Evolutionary conservation across 2,329 filamentous ascomycete species (phyloP).

Genomic region (Ophiostoma angusticollis): DNA sequence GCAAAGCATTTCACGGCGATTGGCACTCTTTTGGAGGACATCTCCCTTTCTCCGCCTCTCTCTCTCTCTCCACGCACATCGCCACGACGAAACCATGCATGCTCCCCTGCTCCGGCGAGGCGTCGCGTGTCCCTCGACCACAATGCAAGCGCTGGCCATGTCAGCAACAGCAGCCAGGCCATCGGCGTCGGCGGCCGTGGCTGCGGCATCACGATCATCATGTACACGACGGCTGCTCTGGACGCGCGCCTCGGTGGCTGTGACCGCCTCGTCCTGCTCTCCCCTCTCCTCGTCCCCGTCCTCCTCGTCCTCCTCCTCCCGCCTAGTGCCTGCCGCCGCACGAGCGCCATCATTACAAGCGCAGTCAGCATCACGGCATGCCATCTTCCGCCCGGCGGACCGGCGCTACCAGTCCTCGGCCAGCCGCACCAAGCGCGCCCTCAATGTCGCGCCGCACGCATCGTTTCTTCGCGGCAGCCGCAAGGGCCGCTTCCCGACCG

Average conservation of each 20-base stretch:
- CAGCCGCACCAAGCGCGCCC: constrained; percentile 40
- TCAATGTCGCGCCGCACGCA: constrained; percentile 48
- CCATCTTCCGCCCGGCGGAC: not conserved
- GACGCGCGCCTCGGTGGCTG: not conserved
- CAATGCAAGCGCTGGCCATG: not conserved
- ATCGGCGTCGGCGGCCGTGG: no score
- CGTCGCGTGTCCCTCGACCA: constrained; percentile 7
- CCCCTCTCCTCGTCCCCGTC: not conserved
- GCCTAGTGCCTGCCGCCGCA: no score
- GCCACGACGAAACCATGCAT: constrained; percentile 4
- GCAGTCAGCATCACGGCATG: not conserved
- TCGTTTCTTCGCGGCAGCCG: constrained; percentile 34
- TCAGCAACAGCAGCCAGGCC: not conserved
- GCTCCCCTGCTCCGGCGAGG: constrained; percentile 9
- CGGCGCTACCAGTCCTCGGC: constrained; percentile 36
- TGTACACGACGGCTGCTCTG: no score
- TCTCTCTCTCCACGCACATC: not conserved
- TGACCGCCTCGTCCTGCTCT: not conserved
- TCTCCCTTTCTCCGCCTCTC: no score
- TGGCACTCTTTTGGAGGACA: no score
- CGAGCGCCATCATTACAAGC: no score
- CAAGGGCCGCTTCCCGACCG: not conserved
- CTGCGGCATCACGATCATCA: constrained; percentile 1
- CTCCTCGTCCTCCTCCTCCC: not conserved
- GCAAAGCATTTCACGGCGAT: not conserved